These are phyloP conservation scores for Benincasa hispida DNA, from an alignment of 306 rosid genomes.

Conservation along the genomic window DNA sequence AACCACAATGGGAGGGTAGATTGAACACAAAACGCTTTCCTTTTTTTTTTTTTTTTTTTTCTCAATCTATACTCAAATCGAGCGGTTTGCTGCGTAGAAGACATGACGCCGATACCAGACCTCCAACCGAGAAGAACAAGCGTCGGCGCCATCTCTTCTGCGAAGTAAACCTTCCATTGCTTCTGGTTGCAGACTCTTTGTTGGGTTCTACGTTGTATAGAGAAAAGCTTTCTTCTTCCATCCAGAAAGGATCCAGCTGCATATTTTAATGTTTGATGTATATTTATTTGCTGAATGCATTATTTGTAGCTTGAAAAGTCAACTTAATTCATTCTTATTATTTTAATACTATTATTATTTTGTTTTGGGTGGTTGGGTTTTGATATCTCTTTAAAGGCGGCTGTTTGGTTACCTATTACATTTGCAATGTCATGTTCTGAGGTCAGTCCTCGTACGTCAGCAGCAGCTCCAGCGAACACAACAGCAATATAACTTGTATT, in stretches of 20 bases:
- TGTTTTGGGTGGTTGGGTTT: neutral
- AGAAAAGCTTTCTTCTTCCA: neutral
- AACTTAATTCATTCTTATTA: neutral
- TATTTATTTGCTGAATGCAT: neutral
- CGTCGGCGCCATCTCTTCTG: slow-evolving; percentile 71
- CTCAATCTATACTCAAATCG: neutral
- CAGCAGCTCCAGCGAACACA: neutral
- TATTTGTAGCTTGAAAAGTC: slow-evolving; percentile 3
- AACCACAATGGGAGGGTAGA: neutral
- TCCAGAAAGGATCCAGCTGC: neutral
- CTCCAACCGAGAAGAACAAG: slow-evolving; percentile 1
- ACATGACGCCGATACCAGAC: slow-evolving; percentile 16
- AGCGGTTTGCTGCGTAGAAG: slow-evolving; percentile 29
- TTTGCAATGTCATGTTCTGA: neutral
- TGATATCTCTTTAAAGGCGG: neutral
- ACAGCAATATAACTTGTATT: neutral
- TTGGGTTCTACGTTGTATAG: neutral
- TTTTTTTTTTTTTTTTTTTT: neutral
- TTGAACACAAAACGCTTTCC: neutral
- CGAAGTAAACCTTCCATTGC: slow-evolving; percentile 37
- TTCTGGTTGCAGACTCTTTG: neutral
- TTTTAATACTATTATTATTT: neutral
- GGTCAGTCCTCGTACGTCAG: neutral
- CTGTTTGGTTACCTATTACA: neutral
- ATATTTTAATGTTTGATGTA: neutral